Evolutionary conservation across 2,329 filamentous ascomycete species (phyloP).

Genomic region (Decorospora gaudefroyi): DNA sequence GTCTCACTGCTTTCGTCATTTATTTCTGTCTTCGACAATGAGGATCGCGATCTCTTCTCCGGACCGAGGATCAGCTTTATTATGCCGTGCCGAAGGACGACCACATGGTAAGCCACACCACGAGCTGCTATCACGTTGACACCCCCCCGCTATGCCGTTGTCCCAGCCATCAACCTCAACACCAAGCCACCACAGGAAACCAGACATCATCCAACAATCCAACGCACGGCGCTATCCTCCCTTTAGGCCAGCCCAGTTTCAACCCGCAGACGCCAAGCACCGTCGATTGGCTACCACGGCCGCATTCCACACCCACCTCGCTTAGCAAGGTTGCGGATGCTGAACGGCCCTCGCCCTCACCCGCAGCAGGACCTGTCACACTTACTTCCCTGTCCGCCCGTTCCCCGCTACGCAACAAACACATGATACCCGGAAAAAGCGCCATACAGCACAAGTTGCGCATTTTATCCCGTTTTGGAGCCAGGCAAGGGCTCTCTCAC

Average conservation of each 20-base stretch:
- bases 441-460: neutral
- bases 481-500: too few species aligned
- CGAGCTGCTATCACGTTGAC: conserved; percentile 19
- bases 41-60: conserved; percentile 28
- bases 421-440: conserved; percentile 18
- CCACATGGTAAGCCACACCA: conserved; percentile 16
- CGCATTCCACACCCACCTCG: conserved; percentile 32
- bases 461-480: neutral
- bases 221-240: conserved; percentile 24
- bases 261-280: conserved; percentile 40
- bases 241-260: conserved; percentile 32
- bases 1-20: conserved; percentile 22
- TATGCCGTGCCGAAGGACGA: conserved; percentile 9
- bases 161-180: conserved; percentile 30
- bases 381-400: conserved; percentile 22
- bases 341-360: conserved; percentile 38
- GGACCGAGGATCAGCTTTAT: conserved; percentile 22
- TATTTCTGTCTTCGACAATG: conserved; percentile 13
- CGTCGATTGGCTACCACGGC: conserved; percentile 31
- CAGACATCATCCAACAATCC: conserved; percentile 28
- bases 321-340: conserved; percentile 39
- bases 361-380: conserved; percentile 43
- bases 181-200: conserved; percentile 26
- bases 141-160: conserved; percentile 21
- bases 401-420: conserved; percentile 25